Evolutionary conservation across 139 green algal species (phyloP).

Genomic region (Choricystis sp.): DNA sequence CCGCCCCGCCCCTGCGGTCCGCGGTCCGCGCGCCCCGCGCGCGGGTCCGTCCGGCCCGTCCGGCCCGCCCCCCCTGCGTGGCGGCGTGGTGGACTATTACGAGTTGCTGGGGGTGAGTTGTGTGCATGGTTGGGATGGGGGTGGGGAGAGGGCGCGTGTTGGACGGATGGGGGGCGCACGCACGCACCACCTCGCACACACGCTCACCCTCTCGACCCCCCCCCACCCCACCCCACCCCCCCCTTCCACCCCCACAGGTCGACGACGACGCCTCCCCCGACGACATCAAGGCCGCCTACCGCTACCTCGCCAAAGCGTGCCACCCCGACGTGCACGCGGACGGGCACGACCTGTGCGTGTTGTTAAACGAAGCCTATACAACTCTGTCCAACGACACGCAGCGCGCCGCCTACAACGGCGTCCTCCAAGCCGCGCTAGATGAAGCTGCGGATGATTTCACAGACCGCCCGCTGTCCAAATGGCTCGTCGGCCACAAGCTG

Average conservation of each 20-base stretch:
- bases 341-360: slow-evolving; percentile 68
- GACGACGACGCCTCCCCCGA: background rate
- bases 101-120: background rate
- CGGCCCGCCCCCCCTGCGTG: no score
- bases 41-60: no score
- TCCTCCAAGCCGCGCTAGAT: slow-evolving; percentile 18
- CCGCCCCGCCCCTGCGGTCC: no score
- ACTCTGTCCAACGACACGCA: background rate
- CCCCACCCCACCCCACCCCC: background rate
- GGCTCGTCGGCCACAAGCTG: slow-evolving; percentile 40
- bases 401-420: slow-evolving; percentile 7
- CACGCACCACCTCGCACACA: no score
- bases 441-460: slow-evolving; percentile 57
- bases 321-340: slow-evolving; percentile 54
- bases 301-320: slow-evolving; percentile 42
- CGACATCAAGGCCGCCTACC: slow-evolving; percentile 68
- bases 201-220: no score
- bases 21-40: no score
- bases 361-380: slow-evolving; percentile 59
- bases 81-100: background rate
- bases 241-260: no score
- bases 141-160: background rate
- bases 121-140: background rate
- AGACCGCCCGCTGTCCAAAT: slow-evolving; percentile 54
- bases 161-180: background rate